phyloP scores from a whole-genome alignment of 1,284 basidiomycete species.

The Ceratobasidium sp. region DNA sequence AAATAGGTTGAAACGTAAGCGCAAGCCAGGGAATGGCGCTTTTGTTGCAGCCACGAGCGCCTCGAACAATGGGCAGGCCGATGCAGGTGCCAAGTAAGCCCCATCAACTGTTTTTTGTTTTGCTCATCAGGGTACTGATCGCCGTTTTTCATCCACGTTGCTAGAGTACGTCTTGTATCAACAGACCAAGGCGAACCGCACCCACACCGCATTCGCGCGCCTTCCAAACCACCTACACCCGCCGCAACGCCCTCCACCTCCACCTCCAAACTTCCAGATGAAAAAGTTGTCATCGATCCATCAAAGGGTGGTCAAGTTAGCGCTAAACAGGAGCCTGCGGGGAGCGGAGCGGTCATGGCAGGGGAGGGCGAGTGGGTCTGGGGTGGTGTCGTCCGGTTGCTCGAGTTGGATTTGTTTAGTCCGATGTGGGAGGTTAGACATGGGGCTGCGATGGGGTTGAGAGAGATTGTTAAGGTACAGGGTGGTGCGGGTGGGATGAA shows the following conservation, averaged over 20 bases:
- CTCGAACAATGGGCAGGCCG: conserved; percentile 24
- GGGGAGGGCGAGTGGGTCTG: conserved; percentile 88
- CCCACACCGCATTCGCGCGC: conserved; percentile 59
- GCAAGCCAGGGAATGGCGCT: conserved; percentile 86
- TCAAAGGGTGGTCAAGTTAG: conserved; percentile 84
- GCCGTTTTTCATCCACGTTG: too few relatives aligned
- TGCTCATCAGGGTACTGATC: not conserved
- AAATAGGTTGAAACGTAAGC: conserved; percentile 91
- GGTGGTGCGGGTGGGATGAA: conserved; percentile 87
- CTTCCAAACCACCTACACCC: conserved; percentile 58
- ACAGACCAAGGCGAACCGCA: conserved; percentile 46
- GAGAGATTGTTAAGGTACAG: conserved; percentile 90
- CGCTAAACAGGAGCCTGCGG: conserved; percentile 71
- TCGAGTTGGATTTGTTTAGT: conserved; percentile 88
- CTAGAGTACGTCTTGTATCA: conserved; percentile 76
- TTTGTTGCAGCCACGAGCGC: conserved; percentile 67
- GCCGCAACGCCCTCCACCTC: conserved; percentile 30
- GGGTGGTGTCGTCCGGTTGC: conserved; percentile 84
- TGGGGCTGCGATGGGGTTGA: conserved; percentile 91
- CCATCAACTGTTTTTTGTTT: not conserved
- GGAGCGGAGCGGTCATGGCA: conserved; percentile 80
- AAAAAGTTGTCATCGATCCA: conserved; percentile 81
- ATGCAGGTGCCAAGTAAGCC: conserved; percentile 46
- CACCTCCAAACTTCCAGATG: conserved; percentile 54
- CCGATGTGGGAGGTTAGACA: conserved; percentile 95